A percentile compares a stretch with the other conserved stretches of the same genome.
Conservation (phyloP, 179 eudicot species). For the Silene vulgaris region DNA sequence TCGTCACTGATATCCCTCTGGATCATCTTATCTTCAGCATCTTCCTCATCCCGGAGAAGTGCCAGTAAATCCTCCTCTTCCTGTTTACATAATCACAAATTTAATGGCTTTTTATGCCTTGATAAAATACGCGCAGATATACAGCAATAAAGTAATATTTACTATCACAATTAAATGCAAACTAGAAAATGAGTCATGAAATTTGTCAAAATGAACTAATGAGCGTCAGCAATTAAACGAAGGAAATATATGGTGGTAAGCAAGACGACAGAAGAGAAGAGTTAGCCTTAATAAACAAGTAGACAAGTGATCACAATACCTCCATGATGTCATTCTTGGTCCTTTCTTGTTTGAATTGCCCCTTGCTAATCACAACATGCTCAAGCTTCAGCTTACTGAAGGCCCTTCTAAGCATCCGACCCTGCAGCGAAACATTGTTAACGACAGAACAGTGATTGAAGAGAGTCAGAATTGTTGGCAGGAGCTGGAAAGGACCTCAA, state of each 20-base stretch:
- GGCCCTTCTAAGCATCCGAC: conserved; percentile 89
- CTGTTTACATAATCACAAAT: conserved; percentile 31
- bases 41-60: conserved; percentile 70
- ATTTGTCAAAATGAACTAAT: too few relatives aligned
- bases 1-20: conserved; percentile 86
- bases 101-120: too few relatives aligned
- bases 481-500: conserved; percentile 51
- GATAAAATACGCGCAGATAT: too few relatives aligned
- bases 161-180: too few relatives aligned
- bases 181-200: too few relatives aligned
- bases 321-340: conserved; percentile 48
- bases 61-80: conserved; percentile 72
- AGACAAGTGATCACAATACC: conserved; percentile 33
- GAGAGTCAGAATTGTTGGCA: background rate
- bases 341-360: conserved; percentile 82
- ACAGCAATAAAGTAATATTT: too few relatives aligned
- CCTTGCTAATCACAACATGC: conserved; percentile 92
- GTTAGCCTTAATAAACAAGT: background rate
- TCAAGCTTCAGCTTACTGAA: conserved; percentile 93
- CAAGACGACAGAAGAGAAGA: background rate
- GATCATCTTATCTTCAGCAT: conserved; percentile 65
- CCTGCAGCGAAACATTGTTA: conserved; percentile 39
- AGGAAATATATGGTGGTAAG: too few relatives aligned
- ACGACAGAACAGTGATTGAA: conserved; percentile 1
- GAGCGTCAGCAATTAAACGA: too few relatives aligned